Evolutionary conservation across 306 rosid species (phyloP).

Genomic region (Vicia faba): DNA sequence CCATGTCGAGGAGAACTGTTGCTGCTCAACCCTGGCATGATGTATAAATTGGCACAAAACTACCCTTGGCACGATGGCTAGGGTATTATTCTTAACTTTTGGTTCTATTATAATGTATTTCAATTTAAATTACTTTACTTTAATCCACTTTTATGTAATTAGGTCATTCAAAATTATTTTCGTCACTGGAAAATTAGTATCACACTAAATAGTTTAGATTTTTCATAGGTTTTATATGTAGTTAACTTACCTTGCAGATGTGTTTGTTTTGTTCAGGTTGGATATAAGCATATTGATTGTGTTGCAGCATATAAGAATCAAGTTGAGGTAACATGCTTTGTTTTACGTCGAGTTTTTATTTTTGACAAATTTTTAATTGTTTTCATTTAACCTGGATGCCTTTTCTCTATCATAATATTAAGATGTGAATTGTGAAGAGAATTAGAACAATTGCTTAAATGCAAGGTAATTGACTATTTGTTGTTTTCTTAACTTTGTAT

Average conservation of each 20-base stretch:
- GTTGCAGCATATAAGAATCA: constrained; percentile 59
- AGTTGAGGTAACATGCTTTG: background rate
- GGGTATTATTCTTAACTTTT: too few species aligned
- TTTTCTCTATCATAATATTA: background rate
- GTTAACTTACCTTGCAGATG: background rate
- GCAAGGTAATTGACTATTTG: too few species aligned
- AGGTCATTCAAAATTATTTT: background rate
- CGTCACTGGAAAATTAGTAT: too few species aligned
- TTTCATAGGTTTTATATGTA: background rate
- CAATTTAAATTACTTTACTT: too few species aligned
- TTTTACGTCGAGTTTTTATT: background rate
- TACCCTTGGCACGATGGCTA: too few species aligned
- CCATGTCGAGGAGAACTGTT: constrained; percentile 76
- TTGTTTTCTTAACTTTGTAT: too few species aligned
- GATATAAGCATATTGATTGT: constrained; percentile 64
- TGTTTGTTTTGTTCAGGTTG: constrained; percentile 24
- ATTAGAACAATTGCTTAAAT: too few species aligned
- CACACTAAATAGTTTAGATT: too few species aligned
- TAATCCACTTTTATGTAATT: background rate
- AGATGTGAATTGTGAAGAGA: too few species aligned
- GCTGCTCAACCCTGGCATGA: constrained; percentile 99
- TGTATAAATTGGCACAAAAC: constrained; percentile 72
- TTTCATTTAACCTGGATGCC: background rate
- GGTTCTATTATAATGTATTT: too few species aligned
- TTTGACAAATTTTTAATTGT: background rate